phyloP scores from a whole-genome alignment of 805 yeast species.

The Candida succiphila region DNA sequence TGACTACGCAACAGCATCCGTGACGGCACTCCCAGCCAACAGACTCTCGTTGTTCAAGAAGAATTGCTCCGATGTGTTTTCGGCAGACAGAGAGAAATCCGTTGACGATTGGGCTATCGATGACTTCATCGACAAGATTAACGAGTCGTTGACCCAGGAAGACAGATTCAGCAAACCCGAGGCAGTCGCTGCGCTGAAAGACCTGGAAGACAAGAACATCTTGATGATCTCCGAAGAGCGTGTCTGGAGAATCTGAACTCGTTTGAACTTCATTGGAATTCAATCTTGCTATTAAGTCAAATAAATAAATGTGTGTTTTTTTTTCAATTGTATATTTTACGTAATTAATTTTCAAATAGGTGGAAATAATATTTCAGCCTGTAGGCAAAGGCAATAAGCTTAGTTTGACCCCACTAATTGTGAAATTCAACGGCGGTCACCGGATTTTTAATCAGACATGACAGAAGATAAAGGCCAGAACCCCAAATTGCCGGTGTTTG shows the following conservation, averaged over 20 bases:
- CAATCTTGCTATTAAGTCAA: no score
- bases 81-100: constrained; percentile 29
- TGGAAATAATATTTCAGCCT: no score
- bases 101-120: constrained; percentile 26
- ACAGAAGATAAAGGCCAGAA: neutral
- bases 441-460: neutral
- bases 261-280: neutral
- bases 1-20: constrained; percentile 6
- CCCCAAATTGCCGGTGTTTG: constrained; percentile 30
- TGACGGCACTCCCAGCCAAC: constrained; percentile 36
- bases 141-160: constrained; percentile 27
- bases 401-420: no score
- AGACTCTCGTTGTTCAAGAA: constrained; percentile 38
- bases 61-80: constrained; percentile 34
- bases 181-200: constrained; percentile 30
- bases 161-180: constrained; percentile 36
- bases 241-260: constrained; percentile 32
- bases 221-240: constrained; percentile 38
- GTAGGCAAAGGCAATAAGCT: no score
- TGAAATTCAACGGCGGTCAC: no score
- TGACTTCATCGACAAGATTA: constrained; percentile 13
- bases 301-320: neutral
- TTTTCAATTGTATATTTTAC: neutral
- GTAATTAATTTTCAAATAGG: neutral
- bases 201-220: constrained; percentile 34